Evolutionary conservation across 805 yeast genomes (phyloP), one percentile per base, ranked within the genome.

Genomic region (Kazachstania africana): DNA sequence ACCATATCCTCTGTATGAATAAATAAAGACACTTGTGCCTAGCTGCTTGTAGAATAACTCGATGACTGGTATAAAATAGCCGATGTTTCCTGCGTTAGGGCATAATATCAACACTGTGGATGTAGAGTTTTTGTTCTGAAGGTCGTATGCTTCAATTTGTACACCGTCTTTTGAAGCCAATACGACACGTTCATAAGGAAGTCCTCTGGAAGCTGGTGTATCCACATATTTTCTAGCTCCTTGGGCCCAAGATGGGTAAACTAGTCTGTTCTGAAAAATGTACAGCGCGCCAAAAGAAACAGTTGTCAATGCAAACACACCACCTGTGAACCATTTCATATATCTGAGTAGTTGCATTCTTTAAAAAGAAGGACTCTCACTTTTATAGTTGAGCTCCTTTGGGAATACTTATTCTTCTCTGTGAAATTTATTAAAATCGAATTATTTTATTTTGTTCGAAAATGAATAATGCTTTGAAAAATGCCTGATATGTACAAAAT

Each of bases 71-170:
- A 88, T 60, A 18, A 80, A 76, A 49, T 83, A 84, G 12, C 97
- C 97, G 40, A 88, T 88, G 53, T 91, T 88, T 4, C 97, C 97
- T 2, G 96, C 96, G 56, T 88, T 88, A 4, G 97, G 97, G 29
- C 85, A 75, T 31, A 87, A 63, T 14, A 91, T 67, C 16, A 91
- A 47, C 8, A 88, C 68, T 0, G 96, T 80, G 39, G 70, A 63
- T 20, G 66, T 55, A 35, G 74, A 45, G 14, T 69, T 14, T 35
- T 40, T 22, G 27, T 42, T 40, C 9, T 44, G 41, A 4, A 50
- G 43, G 36, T 72, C 71, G 50, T 62, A 88, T 16, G 82, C 68
- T 37, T 81, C 80, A 21, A 88, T 54, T 8, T 56, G 63, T 35
- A 72, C 78, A 2, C 78, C 80, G 48, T 88, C 97, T 3, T 56